phyloP scores from a whole-genome alignment of 495 filamentous ascomycete genomes.

The Alectoria sarmentosa region DNA sequence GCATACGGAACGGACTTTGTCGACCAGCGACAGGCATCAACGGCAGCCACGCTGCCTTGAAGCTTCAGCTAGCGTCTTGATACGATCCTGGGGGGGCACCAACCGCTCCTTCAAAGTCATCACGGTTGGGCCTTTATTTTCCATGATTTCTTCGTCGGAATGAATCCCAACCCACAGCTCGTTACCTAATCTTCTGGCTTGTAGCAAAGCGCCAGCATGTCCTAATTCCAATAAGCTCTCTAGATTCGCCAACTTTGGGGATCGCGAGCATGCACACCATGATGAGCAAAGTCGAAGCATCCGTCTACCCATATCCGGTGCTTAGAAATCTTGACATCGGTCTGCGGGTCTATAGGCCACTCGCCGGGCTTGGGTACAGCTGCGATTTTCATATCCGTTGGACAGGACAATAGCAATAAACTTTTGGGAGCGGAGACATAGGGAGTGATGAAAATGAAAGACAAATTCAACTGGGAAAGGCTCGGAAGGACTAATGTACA shows the following conservation, averaged over 20 bases:
- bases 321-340: constrained; percentile 52
- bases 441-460: neutral
- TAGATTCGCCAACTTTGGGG: neutral
- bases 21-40: constrained; percentile 92
- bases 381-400: neutral
- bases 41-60: constrained; percentile 58
- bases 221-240: constrained; percentile 42
- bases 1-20: constrained; percentile 75
- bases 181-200: constrained; percentile 78
- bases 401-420: neutral
- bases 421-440: neutral
- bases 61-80: constrained; percentile 28
- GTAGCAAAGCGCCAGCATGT: constrained; percentile 94
- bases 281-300: constrained; percentile 98
- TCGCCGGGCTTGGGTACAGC: constrained; percentile 38
- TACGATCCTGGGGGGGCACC: constrained; percentile 26
- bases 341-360: constrained; percentile 63
- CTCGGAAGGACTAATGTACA: too few relatives aligned
- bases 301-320: constrained; percentile 94
- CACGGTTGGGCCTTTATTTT: constrained; percentile 96
- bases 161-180: constrained; percentile 89
- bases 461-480: neutral
- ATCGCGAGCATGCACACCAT: constrained; percentile 49
- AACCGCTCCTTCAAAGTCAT: constrained; percentile 89
- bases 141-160: constrained; percentile 87